Evolutionary conservation across 176 grass and related monocot species (phyloP).

Genomic region (Triticum aestivum): DNA sequence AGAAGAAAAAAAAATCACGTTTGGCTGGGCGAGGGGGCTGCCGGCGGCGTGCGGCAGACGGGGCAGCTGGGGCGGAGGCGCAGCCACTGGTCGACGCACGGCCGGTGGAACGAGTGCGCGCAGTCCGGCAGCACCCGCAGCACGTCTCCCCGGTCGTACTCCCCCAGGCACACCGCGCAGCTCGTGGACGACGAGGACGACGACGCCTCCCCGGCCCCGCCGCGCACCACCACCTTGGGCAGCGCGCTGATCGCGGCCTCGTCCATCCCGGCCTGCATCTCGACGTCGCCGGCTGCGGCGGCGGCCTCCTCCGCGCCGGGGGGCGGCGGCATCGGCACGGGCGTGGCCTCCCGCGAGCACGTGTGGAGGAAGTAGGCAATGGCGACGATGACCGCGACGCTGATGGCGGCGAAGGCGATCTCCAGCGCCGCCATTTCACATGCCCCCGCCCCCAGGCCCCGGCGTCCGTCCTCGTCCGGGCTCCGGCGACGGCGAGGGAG

Average conservation of each 20-base stretch:
- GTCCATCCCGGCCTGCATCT: slow-evolving; percentile 24
- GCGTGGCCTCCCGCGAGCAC: slow-evolving; percentile 17
- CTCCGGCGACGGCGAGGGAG: background rate
- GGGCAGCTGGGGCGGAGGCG: slow-evolving; percentile 49
- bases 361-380: background rate
- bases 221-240: slow-evolving; percentile 35
- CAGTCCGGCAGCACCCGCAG: slow-evolving; percentile 58
- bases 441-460: background rate
- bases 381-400: background rate
- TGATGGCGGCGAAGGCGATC: slow-evolving; percentile 12
- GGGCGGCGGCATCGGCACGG: background rate
- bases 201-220: background rate
- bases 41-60: slow-evolving; percentile 49
- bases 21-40: background rate
- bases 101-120: slow-evolving; percentile 57
- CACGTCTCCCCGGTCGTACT: slow-evolving; percentile 45
- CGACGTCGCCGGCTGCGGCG: background rate
- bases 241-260: slow-evolving; percentile 37
- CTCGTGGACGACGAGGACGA: background rate
- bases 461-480: background rate
- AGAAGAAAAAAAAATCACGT: background rate
- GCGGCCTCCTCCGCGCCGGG: too few relatives aligned
- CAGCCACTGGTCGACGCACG: slow-evolving; percentile 64
- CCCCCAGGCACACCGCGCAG: slow-evolving; percentile 65
- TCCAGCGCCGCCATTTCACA: slow-evolving; percentile 17